Base-by-base conservation (phyloP, 371 early-diverging fungal genomes). In the Lichtheimia ornata region DNA sequence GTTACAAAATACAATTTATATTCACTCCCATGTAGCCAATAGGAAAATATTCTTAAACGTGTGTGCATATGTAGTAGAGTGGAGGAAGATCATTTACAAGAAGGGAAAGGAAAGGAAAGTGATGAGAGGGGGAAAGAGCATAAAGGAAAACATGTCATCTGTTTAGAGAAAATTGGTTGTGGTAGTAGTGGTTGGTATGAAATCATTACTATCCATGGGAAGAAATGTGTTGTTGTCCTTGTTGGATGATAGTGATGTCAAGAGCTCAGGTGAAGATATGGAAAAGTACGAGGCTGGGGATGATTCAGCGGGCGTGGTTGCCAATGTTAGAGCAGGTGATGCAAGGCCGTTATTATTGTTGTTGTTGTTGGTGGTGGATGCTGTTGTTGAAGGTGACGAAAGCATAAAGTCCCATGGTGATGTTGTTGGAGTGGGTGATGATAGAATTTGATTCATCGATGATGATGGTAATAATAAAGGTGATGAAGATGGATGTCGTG, bases 251-350 rank as follows among this genome's bases (percentile, higher is more conserved):
- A 35, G 35, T 35, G 35, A 35, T 35, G 35, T 35, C 35, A 35
- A 35, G 35, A 35, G 35, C 35, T 35, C 35, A 35, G 35, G 35
- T 35, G 35, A 35, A 35, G 35, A 35, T 11, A 35, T 40, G 18
- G 55, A 54, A 54, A 54, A 54, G 49, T 53, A 54, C 22, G 61
- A 55, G 7, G 61, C 7, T 9, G 53, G 43, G 1, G 61, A 54
- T 42, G 61, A 41, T 30, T 61, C 61, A 18, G 44, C 44, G n/a
- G 61, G 61, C 12, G 61, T 61, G 18, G 61, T 61, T 28, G 53
- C 49, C 59, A 58, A 18, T 13, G 59, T 54, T 11, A 55, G 35
- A 14, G 47, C 55, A 2, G 61, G 61, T 13, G 61, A 59, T 41
- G 43, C 41, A 50, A 47, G 18, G 40, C 14, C n/a, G 42, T 35